Evolutionary conservation across 2,329 filamentous ascomycete species (phyloP), one percentile per base, ranked within the genome.

Genomic region (Cladosporium sp.): DNA sequence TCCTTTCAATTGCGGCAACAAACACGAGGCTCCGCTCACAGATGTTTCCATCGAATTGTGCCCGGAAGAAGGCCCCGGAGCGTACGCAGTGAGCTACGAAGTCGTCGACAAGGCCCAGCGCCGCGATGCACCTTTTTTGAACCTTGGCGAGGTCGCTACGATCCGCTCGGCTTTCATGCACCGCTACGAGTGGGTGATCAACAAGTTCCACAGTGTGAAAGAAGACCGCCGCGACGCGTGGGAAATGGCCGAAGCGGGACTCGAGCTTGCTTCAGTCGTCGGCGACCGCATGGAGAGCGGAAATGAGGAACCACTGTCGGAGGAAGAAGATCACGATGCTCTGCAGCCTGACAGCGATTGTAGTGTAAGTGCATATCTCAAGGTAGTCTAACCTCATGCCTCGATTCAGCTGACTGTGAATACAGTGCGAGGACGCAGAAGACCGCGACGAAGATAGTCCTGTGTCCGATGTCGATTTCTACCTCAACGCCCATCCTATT

Each of bases 181-280:
- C n/a, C 59, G 59, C 26, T 44, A 47, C 38, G 38, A 61, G 59
- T 61, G 59, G 59, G 59, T 61, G 15, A 18, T 61, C 36, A 51
- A 61, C 38, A 61, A 61, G 36, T 32, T 44, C 15, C 38, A 61
- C 59, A 47, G 38, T 12, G 59, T 49, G 15, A 61, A 61, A 3
- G 18, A 49, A 14, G 38, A 47, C n/a, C 59, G 59, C 26, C 38
- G 26, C 8, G 44, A 61, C 1, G 55, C 55, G 3, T 36, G 32
- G 21, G 32, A 38, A 4, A 36, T 2, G 21, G 3, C 12, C 11
- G 55, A 38, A 2, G 6, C 11, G 6, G 21, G 32, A 0, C 0
- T 41, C 12, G 12, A 26, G 34, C 3, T 15, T 15, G 24, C 1
- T 8, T 6, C 5, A 11, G n/a, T 24, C n/a, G 21, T 47, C 0